Conservation (phyloP, 2,329 filamentous ascomycete genomes). For the Hypomyces perniciosus region DNA sequence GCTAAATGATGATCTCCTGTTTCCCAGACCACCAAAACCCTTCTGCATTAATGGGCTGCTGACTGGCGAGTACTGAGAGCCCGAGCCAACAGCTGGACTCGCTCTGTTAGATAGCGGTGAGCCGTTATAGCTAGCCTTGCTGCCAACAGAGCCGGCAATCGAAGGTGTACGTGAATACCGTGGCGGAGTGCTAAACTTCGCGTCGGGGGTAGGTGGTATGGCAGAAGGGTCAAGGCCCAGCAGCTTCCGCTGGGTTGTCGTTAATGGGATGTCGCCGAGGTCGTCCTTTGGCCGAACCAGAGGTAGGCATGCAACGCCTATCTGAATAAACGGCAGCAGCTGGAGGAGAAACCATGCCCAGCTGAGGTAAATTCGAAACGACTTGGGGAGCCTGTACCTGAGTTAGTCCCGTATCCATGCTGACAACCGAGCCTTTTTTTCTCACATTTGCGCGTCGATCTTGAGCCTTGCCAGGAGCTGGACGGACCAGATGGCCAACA, state of each 20-base stretch:
- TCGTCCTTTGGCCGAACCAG: constrained; percentile 68
- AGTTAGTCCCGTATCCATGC: constrained; percentile 15
- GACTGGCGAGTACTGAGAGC: constrained; percentile 41
- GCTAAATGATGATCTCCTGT: constrained; percentile 55
- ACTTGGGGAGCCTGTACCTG: constrained; percentile 25
- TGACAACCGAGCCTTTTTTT: constrained; percentile 10
- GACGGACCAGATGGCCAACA: constrained; percentile 33
- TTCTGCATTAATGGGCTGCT: constrained; percentile 61
- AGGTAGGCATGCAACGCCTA: constrained; percentile 63
- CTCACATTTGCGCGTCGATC: constrained; percentile 35
- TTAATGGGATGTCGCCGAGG: constrained; percentile 83
- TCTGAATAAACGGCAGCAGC: constrained; percentile 61
- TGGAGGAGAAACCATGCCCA: constrained; percentile 46
- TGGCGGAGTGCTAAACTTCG: constrained; percentile 73
- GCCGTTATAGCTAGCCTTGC: constrained; percentile 49
- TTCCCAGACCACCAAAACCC: constrained; percentile 45
- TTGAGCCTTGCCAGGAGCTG: constrained; percentile 31
- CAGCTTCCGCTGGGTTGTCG: constrained; percentile 65
- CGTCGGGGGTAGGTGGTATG: constrained; percentile 59
- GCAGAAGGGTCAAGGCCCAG: constrained; percentile 70
- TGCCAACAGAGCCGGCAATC: constrained; percentile 55
- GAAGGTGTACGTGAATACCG: constrained; percentile 74
- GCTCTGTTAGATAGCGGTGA: constrained; percentile 54
- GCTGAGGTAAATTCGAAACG: constrained; percentile 31
- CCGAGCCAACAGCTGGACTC: constrained; percentile 40